Evolutionary conservation across 1,284 basidiomycete genomes (phyloP).

Genomic region (Pseudozyma tsukubaensis): DNA sequence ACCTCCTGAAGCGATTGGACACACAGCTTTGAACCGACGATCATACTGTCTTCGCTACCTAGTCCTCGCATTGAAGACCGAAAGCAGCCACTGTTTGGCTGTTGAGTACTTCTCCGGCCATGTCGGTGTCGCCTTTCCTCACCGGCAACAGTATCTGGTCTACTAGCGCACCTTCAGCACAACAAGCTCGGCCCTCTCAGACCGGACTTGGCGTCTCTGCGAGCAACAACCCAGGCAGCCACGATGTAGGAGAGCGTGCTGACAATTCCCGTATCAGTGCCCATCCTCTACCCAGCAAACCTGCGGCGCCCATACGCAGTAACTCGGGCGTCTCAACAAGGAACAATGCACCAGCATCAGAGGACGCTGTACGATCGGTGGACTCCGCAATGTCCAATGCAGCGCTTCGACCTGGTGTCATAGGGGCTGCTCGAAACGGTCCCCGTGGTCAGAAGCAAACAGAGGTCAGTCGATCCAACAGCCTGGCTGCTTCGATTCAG

Average conservation of each 20-base stretch:
- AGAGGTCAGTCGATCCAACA: conserved; percentile 44
- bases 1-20: background rate
- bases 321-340: conserved; percentile 27
- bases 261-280: conserved; percentile 25
- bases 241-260: conserved; percentile 16
- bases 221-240: conserved; percentile 2
- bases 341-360: conserved; percentile 17
- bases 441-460: conserved; percentile 9
- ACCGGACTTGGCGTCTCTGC: conserved; percentile 7
- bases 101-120: conserved; percentile 2
- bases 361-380: conserved; percentile 28
- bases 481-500: conserved; percentile 34
- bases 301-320: conserved; percentile 25
- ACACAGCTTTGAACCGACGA: no score
- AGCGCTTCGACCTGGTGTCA: conserved; percentile 24
- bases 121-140: conserved; percentile 48
- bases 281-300: conserved; percentile 45
- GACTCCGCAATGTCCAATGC: conserved; percentile 27
- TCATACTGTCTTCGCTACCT: no score
- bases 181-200: conserved; percentile 10
- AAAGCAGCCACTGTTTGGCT: background rate
- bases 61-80: no score
- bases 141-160: conserved; percentile 52
- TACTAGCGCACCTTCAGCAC: conserved; percentile 15
- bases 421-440: conserved; percentile 20